Evolutionary conservation across 2,329 filamentous ascomycete species (phyloP), one percentile per base, ranked within the genome.

Genomic region (Aspergillus puulaauensis): DNA sequence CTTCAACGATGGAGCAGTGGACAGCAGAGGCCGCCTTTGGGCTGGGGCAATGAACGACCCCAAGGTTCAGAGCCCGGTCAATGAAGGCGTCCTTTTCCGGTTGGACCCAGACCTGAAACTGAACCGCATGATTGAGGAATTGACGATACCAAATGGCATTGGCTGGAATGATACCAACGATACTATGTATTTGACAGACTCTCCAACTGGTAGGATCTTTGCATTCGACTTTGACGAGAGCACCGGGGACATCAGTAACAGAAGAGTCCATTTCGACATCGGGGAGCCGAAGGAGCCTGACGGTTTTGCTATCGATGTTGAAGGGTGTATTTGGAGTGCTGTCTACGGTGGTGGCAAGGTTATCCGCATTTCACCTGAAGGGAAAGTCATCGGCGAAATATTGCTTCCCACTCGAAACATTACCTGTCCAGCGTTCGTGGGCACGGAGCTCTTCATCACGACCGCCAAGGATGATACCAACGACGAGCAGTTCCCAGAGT

Each of bases 281-380:
- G 80, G 83, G 4, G 83, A 83, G 1, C 73, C 82, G 48, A 84
- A 86, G 6, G 80, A 84, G 61, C 91, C 91, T 1, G 93, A 97
- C 74, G 93, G 93, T 2, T 93, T 93, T 75, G 87, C 88, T 61
- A 84, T 96, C 68, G 93, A 97, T 70, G 83, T 82, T 44, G 86
- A 96, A 54, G 92, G 91, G n/a, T 88, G 89, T 77, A 82, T 96
- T 68, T 97, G 93, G 93, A 87, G 90, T 60, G 90, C 91, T 7
- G 81, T 95, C n/a, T 95, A 91, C 70, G 91, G 91, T 54, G 90
- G 89, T 61, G 80, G 84, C 58, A 84, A 86, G 59, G 90, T 96
- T 23, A 77, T 96, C 63, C 86, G 89, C 71, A 88, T 96, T 68
- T 85, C 83, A 48, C 84, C 86, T 4, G 74, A 82, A 51, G 91